Evolutionary conservation across 192 early-diverging fungal genomes (phyloP), one percentile per base, ranked within the genome.

Genomic region (Gryganskiella cystojenkinii): DNA sequence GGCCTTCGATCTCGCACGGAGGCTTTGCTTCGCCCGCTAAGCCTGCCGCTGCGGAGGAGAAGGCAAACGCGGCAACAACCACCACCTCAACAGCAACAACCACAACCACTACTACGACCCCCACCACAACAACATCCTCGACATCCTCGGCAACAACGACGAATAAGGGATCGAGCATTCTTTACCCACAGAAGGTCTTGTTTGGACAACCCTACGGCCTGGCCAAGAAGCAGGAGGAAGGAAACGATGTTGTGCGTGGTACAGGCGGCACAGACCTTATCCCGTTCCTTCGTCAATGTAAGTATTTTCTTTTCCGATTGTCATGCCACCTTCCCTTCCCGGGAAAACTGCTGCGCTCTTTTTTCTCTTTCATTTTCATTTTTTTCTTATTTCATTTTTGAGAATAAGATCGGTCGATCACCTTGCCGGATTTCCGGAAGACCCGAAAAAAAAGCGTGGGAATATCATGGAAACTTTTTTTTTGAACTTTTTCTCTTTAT

Each of bases 221-320:
- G 24, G 91, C 91, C 20, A 88, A 90, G 52, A 82, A 84, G 53
- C 79, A 88, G 25, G 84, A 90, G 53, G 80, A 61, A 28, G 84
- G 87, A 11, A 69, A 81, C 56, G 70, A 85, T 24, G 84, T 91
- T 30, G 88, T 92, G 11, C 86, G 90, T 17, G 93, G 93, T 25
- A 93, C 94, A 0, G 93, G 93, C 8, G 94, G 93, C 22, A 95
- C 93, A 0, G 91, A 98, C 69, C 82, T 97, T 17, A 95, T 98
- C 34, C 93, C 95, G 35, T 99, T 99, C 83, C 81, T 99, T 56
- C 74, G 74, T 46, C 74, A 78, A 78, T 78, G 74, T 78, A 68
- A 78, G 74, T 37, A n/a, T 14, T 8, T 37, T 25, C 25, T 51
- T 6, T 22, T 25, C 24, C 3, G 3, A 22, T 55, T 55, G 53